Evolutionary conservation across 495 filamentous ascomycete genomes (phyloP).

Genomic region (Penicillium crystallinum): DNA sequence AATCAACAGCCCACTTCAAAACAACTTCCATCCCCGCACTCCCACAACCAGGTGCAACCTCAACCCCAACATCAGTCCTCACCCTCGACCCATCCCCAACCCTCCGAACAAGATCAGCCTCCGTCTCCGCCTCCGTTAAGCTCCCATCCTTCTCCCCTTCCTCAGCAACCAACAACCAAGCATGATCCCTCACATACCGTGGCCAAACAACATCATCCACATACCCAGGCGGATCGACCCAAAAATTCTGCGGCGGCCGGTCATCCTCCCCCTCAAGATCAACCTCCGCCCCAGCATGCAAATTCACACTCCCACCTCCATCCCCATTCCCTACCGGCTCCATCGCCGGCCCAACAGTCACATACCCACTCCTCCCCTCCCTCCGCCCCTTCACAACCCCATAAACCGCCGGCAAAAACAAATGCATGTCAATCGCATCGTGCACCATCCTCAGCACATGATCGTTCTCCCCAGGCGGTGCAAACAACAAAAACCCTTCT

Average conservation of each 20-base stretch:
- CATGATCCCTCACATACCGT: slow-evolving; percentile 75
- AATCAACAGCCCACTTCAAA: slow-evolving; percentile 43
- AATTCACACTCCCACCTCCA: neutral
- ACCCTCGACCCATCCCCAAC: slow-evolving; percentile 33
- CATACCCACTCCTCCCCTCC: slow-evolving; percentile 74
- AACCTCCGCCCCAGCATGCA: slow-evolving; percentile 5
- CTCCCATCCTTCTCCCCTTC: slow-evolving; percentile 48
- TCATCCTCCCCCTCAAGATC: slow-evolving; percentile 37
- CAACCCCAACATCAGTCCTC: slow-evolving; percentile 33
- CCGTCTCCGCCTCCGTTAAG: neutral
- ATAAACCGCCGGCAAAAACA: slow-evolving; percentile 67
- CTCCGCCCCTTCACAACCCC: slow-evolving; percentile 58
- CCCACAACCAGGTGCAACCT: slow-evolving; percentile 36
- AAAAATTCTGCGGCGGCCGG: slow-evolving; percentile 67
- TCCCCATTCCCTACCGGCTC: neutral
- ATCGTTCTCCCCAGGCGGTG: slow-evolving; percentile 24
- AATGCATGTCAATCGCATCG: slow-evolving; percentile 59
- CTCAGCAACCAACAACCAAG: slow-evolving; percentile 63
- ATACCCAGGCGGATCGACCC: slow-evolving; percentile 89
- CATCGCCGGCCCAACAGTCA: slow-evolving; percentile 58
- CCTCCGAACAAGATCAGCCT: slow-evolving; percentile 25
- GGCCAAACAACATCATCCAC: slow-evolving; percentile 96
- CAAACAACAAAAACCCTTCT: slow-evolving; percentile 85
- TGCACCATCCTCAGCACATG: slow-evolving; percentile 38
- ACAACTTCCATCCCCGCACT: slow-evolving; percentile 29